Evolutionary conservation across 129 eudicot genomes (phyloP).

Genomic region (Dittrichia graveolens): DNA sequence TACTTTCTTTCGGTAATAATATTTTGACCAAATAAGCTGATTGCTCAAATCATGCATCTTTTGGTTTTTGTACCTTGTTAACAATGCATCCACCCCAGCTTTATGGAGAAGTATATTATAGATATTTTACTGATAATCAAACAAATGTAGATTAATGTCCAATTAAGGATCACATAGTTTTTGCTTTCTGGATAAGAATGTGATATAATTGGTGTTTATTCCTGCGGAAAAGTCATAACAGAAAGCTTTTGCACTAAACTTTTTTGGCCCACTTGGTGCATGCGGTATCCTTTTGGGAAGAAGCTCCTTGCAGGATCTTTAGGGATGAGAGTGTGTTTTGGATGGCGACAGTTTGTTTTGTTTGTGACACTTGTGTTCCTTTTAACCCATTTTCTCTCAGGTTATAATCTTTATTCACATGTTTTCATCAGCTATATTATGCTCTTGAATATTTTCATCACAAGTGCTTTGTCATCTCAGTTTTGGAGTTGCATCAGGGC

Average conservation of each 20-base stretch:
- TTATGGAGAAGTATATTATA: neutral
- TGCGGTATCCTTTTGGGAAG: constrained; percentile 11
- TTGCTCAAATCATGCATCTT: neutral
- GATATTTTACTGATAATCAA: neutral
- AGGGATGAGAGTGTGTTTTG: constrained; percentile 69
- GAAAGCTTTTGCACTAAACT: neutral
- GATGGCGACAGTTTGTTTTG: constrained; percentile 74
- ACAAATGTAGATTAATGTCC: constrained; percentile 1
- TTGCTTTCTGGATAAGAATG: constrained; percentile 9
- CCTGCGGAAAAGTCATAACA: constrained; percentile 28
- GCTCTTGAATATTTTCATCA: constrained; percentile 6
- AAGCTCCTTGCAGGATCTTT: constrained; percentile 27
- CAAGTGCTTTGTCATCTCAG: constrained; percentile 38
- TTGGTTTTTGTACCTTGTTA: neutral
- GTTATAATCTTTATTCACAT: constrained; percentile 35
- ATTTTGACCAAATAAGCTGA: neutral
- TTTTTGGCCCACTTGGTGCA: neutral
- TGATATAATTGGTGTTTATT: constrained; percentile 21
- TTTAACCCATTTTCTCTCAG: constrained; percentile 61
- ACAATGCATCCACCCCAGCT: too few species aligned
- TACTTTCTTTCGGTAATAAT: neutral
- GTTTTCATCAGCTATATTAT: neutral
- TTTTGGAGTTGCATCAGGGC: constrained; percentile 59
- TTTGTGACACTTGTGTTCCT: constrained; percentile 65
- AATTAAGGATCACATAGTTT: neutral